A percentile compares a stretch with the other conserved stretches of the same genome.
Evolutionary conservation across 2,329 filamentous ascomycete species (phyloP).

Genomic region (Hypoxylon sp.): DNA sequence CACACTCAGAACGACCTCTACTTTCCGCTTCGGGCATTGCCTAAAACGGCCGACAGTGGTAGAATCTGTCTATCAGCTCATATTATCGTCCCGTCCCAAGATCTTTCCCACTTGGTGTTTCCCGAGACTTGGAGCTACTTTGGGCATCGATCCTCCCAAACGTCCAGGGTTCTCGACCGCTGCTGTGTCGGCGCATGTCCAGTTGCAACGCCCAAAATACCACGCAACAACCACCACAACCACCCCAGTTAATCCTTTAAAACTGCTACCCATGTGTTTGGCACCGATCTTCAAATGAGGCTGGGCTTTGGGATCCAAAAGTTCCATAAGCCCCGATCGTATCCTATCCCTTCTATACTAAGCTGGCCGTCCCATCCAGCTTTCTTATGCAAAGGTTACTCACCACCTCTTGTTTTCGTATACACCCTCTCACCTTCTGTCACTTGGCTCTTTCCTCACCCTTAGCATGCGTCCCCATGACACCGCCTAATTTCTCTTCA

Average conservation of each 20-base stretch:
- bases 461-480: slow-evolving; percentile 47
- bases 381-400: slow-evolving; percentile 59
- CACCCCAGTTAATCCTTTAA: slow-evolving; percentile 50
- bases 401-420: slow-evolving; percentile 49
- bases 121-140: slow-evolving; percentile 49
- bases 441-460: slow-evolving; percentile 39
- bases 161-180: slow-evolving; percentile 50
- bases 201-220: slow-evolving; percentile 52
- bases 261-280: slow-evolving; percentile 55
- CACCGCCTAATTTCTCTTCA: slow-evolving; percentile 47
- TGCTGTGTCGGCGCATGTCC: slow-evolving; percentile 52
- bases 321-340: slow-evolving; percentile 56
- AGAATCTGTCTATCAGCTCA: slow-evolving; percentile 53
- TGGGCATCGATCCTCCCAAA: slow-evolving; percentile 45
- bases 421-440: slow-evolving; percentile 36
- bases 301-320: slow-evolving; percentile 55
- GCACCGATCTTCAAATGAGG: slow-evolving; percentile 56
- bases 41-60: slow-evolving; percentile 56
- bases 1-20: slow-evolving; percentile 58
- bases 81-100: slow-evolving; percentile 54
- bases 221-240: slow-evolving; percentile 47
- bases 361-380: slow-evolving; percentile 58
- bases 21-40: slow-evolving; percentile 60
- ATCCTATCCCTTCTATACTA: slow-evolving; percentile 53
- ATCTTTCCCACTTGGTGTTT: slow-evolving; percentile 51